Conservation (phyloP, 805 yeast genomes). For the Candida endomychidarum region DNA sequence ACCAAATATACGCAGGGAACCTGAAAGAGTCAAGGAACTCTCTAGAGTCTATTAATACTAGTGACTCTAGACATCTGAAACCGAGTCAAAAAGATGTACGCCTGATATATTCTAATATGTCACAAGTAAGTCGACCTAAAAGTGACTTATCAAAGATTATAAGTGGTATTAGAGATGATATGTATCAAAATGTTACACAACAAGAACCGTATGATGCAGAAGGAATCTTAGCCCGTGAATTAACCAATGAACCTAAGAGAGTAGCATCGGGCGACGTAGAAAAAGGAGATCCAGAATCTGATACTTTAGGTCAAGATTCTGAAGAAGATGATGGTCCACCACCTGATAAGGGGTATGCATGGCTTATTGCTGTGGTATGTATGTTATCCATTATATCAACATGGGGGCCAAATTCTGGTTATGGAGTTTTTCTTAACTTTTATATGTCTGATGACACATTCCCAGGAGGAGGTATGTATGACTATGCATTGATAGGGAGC, state of each 20-base stretch:
- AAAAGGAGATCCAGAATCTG: not conserved
- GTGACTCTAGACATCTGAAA: no score
- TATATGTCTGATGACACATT: conserved; percentile 40
- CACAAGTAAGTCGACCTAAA: conserved; percentile 3
- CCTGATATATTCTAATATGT: not conserved
- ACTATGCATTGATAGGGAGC: conserved; percentile 54
- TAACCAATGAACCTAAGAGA: conserved; percentile 5
- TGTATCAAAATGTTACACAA: not conserved
- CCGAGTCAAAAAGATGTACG: not conserved
- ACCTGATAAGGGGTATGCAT: conserved; percentile 52
- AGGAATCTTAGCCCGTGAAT: not conserved
- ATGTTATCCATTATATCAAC: conserved; percentile 49
- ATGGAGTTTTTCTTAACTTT: conserved; percentile 56
- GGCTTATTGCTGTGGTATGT: conserved; percentile 52
- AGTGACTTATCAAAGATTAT: conserved; percentile 6
- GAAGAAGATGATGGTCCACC: conserved; percentile 30
- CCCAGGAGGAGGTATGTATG: conserved; percentile 44
- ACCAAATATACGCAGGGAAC: not conserved
- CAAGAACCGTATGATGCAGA: conserved; percentile 5
- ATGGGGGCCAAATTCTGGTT: conserved; percentile 62
- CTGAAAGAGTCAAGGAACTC: not conserved
- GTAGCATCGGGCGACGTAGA: not conserved
- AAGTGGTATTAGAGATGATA: conserved; percentile 7
- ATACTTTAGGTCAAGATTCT: not conserved
- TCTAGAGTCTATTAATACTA: no score